Evolutionary conservation across 495 filamentous ascomycete species (phyloP), one percentile per base, ranked within the genome.

Genomic region (Xeromyces bisporus): DNA sequence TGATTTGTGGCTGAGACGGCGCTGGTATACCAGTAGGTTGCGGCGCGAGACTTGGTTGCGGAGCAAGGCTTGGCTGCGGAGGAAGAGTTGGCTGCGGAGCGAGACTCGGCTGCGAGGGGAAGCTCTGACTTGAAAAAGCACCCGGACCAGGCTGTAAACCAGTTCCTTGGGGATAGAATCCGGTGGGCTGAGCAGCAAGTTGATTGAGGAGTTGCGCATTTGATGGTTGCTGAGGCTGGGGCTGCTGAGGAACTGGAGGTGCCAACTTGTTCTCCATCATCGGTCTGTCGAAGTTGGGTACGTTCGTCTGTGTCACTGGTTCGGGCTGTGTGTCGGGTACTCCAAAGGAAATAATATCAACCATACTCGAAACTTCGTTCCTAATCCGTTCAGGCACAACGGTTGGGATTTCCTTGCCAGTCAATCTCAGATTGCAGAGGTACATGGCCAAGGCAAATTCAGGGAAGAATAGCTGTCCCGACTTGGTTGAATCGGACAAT

Each of bases 361-460:
- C 91, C 89, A 99, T 96, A 46, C 91, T 91, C 7, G 87, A 94
- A 17, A 99, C 91, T 55, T 99, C 91, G 48, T 96, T 99, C 54
- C 69, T 77, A 28, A 96, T 73, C 24, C 69, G 77, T 24, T 94
- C 86, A 0, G 91, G 87, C 2, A 99, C 60, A 8, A 48, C 47
- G 1, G 61, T 41, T 1, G 91, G 91, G 7, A 99, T 46, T 0
- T 71, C 60, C 51, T 92, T 93, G 17, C 86, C 86, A 10, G 80
- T 80, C 10, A 94, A 64, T 54, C 79, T 84, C 40, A 96, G 46
- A 40, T 94, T 96, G 61, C 91, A 99, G 12, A 99, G 75, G 47
- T 99, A 99, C 91, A 99, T 93, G 25, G 91, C 84, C 29, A 99
- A 60, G 7, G 89, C 91, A 37, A 99, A 96, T 55, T 99, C 91